Percentiles rank a stretch among this genome's conserved stretches.
These are phyloP conservation scores for Bonia amplexicaulis DNA, from an alignment of 176 grass and related monocot species.

Conservation along the genomic window DNA sequence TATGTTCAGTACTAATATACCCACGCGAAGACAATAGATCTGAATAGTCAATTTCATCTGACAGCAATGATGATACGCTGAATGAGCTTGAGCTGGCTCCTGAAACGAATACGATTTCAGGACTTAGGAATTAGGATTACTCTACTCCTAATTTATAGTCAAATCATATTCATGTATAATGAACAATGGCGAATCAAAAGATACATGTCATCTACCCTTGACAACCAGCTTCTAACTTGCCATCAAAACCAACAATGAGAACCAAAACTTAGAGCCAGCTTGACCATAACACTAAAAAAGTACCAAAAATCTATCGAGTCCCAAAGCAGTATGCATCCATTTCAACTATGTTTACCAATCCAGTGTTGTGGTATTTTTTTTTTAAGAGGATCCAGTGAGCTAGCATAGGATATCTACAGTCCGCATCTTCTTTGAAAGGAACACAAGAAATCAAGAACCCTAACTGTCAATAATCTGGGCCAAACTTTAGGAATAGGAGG, in stretches of 20 bases:
- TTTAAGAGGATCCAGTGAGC: background rate
- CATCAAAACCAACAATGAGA: background rate
- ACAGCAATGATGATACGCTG: background rate
- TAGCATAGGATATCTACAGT: background rate
- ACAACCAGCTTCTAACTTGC: background rate
- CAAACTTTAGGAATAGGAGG: background rate
- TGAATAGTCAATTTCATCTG: background rate
- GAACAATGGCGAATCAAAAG: background rate
- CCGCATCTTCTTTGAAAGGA: background rate
- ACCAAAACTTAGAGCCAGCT: background rate
- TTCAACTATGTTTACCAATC: background rate
- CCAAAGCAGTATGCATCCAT: background rate
- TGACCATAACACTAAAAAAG: no score
- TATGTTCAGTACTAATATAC: background rate
- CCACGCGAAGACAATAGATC: background rate
- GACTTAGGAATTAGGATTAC: background rate
- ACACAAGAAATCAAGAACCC: background rate
- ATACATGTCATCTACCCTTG: background rate
- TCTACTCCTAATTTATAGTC: background rate
- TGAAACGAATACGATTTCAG: background rate
- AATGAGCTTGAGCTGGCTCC: constrained; percentile 9
- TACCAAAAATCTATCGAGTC: background rate
- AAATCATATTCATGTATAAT: background rate
- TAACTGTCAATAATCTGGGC: background rate
- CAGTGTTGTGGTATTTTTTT: background rate